Percentiles rank a stretch among this genome's conserved stretches.
These are phyloP conservation scores for Tolypocladium sp. DNA, from an alignment of 2,329 filamentous ascomycete genomes.

Conservation along the genomic window DNA sequence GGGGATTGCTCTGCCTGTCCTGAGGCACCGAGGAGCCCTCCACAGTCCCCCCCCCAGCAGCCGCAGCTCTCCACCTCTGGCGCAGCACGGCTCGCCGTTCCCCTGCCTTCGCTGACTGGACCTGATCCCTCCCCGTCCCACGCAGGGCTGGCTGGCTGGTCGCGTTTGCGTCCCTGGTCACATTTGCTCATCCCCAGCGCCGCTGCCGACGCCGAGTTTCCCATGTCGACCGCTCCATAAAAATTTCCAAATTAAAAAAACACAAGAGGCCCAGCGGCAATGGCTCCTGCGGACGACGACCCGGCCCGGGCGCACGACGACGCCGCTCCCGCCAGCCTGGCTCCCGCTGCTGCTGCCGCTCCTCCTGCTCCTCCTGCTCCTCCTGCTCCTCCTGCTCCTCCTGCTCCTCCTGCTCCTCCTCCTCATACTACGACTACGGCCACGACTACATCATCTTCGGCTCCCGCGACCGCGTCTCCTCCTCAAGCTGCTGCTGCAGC, in stretches of 20 bases:
- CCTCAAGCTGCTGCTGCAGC: not conserved
- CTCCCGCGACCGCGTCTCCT: not conserved
- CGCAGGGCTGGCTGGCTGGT: not conserved
- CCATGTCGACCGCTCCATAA: slow-evolving; percentile 26
- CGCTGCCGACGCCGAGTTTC: slow-evolving; percentile 3
- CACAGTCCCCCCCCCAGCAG: not conserved
- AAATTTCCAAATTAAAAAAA: slow-evolving; percentile 24
- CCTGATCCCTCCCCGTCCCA: not conserved
- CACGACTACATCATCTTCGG: not conserved
- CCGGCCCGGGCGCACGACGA: slow-evolving; percentile 18
- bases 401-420: slow-evolving; percentile 7
- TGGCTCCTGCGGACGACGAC: slow-evolving; percentile 16
- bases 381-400: slow-evolving; percentile 9
- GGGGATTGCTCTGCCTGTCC: not conserved
- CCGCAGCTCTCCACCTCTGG: not conserved
- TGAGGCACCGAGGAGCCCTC: not conserved
- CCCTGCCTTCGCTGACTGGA: not conserved
- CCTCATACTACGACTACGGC: slow-evolving; percentile 1
- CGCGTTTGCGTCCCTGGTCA: not conserved
- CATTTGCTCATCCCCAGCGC: not conserved
- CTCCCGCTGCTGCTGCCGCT: slow-evolving; percentile 11
- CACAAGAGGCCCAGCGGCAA: slow-evolving; percentile 5
- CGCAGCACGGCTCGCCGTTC: not conserved
- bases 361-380: slow-evolving; percentile 9
- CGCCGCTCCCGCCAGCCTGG: slow-evolving; percentile 17